A percentile compares a stretch with the other conserved stretches of the same genome.
phyloP scores from a whole-genome alignment of 2,329 filamentous ascomycete genomes.

The Talaromyces rugulosus region DNA sequence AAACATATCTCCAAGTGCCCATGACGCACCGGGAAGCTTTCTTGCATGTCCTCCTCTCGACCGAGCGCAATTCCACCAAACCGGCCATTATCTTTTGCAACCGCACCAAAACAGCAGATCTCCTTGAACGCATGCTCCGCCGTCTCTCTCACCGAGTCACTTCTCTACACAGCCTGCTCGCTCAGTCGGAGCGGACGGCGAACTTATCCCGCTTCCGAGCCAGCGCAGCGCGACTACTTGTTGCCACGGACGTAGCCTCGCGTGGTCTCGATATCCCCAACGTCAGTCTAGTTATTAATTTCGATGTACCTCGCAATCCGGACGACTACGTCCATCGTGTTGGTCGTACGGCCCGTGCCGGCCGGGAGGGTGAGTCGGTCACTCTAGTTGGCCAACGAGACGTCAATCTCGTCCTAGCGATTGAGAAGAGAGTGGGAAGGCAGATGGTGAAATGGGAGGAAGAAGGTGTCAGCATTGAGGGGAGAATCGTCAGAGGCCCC shows the following conservation, averaged over 20 bases:
- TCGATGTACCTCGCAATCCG: constrained; percentile 90
- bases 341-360: constrained; percentile 90
- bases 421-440: constrained; percentile 73
- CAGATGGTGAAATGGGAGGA: constrained; percentile 82
- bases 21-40: constrained; percentile 94
- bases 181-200: constrained; percentile 76
- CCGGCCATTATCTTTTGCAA: constrained; percentile 93
- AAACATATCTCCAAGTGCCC: constrained; percentile 82
- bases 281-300: constrained; percentile 87
- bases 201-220: constrained; percentile 92
- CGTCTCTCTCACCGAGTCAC: constrained; percentile 86
- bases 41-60: constrained; percentile 81
- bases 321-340: constrained; percentile 98
- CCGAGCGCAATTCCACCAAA: constrained; percentile 68
- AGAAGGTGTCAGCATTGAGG: constrained; percentile 91
- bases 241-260: constrained; percentile 92
- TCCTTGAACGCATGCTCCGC: constrained; percentile 82
- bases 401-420: constrained; percentile 83
- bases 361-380: constrained; percentile 73
- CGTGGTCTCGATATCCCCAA: constrained; percentile 93
- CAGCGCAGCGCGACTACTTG: constrained; percentile 78
- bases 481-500: constrained; percentile 75
- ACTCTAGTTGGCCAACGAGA: constrained; percentile 92
- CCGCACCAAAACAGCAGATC: constrained; percentile 79
- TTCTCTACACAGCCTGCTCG: constrained; percentile 80